Conservation (phyloP, 495 filamentous ascomycete genomes). For the Neurospora tetrasperma region DNA sequence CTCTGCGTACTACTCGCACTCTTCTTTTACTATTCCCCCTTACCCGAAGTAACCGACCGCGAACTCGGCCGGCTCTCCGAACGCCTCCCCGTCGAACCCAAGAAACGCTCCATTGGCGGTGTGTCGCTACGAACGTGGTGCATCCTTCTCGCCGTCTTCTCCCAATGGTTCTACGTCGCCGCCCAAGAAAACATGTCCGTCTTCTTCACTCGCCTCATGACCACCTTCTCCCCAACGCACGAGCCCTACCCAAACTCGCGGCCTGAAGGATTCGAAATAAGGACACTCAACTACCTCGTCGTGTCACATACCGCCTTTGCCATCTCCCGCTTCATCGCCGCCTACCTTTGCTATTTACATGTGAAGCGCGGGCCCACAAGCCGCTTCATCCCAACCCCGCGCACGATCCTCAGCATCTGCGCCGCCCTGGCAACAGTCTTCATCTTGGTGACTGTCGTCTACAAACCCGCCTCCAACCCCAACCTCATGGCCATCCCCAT, state of each 20-base stretch:
- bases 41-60: slow-evolving; percentile 41
- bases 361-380: slow-evolving; percentile 31
- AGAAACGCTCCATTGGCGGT: slow-evolving; percentile 25
- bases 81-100: slow-evolving; percentile 30
- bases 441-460: slow-evolving; percentile 35
- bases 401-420: slow-evolving; percentile 42
- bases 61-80: slow-evolving; percentile 37
- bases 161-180: slow-evolving; percentile 67
- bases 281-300: slow-evolving; percentile 41
- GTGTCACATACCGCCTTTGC: slow-evolving; percentile 39
- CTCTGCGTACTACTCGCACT: slow-evolving; percentile 56
- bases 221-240: slow-evolving; percentile 18
- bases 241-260: slow-evolving; percentile 15
- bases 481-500: slow-evolving; percentile 47
- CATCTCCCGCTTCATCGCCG: slow-evolving; percentile 37
- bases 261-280: slow-evolving; percentile 41
- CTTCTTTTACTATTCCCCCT: slow-evolving; percentile 48
- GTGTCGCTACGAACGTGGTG: slow-evolving; percentile 30
- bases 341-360: slow-evolving; percentile 38
- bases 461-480: slow-evolving; percentile 33
- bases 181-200: slow-evolving; percentile 61
- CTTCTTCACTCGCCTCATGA: slow-evolving; percentile 47
- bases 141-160: slow-evolving; percentile 52
- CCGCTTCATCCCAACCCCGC: slow-evolving; percentile 32
- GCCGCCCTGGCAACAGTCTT: slow-evolving; percentile 35